A percentile compares a stretch with the other conserved stretches of the same genome.
These are phyloP conservation scores for Aphanomyces invadans DNA, from an alignment of 352 stramenopile species.

Conservation along the genomic window DNA sequence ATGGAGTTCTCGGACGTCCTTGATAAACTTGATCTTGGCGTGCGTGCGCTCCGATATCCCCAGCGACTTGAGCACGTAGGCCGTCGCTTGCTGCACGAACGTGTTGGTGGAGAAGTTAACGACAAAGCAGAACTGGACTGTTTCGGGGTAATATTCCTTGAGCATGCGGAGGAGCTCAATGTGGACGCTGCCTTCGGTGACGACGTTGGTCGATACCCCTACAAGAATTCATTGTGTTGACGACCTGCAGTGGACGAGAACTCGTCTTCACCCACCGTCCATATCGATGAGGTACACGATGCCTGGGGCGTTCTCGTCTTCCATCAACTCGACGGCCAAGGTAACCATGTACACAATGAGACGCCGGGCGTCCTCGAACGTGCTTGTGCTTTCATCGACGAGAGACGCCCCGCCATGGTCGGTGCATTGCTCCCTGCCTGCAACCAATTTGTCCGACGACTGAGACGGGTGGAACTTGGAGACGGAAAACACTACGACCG, in stretches of 20 bases:
- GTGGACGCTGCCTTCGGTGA: conserved; percentile 15
- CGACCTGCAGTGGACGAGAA: not conserved
- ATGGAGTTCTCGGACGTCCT: conserved; percentile 36
- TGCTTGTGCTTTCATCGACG: conserved; percentile 43
- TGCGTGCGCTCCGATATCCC: conserved; percentile 40
- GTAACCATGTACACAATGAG: conserved; percentile 74
- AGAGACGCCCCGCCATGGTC: not conserved
- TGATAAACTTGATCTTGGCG: conserved; percentile 46
- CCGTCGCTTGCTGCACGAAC: conserved; percentile 43
- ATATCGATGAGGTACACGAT: conserved; percentile 65
- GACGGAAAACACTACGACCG: conserved; percentile 50
- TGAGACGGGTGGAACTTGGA: conserved; percentile 60
- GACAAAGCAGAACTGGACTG: conserved; percentile 50
- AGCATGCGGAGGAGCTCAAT: conserved; percentile 15
- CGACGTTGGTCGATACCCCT: conserved; percentile 10
- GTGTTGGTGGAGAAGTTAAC: conserved; percentile 42
- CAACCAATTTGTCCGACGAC: conserved; percentile 39
- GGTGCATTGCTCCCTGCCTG: not conserved
- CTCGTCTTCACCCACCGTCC: conserved; percentile 23
- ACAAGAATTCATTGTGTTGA: not conserved
- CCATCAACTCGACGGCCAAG: conserved; percentile 61
- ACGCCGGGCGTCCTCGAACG: conserved; percentile 53
- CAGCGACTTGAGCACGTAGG: conserved; percentile 38
- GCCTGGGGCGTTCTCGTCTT: conserved; percentile 50
- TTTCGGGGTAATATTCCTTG: conserved; percentile 54